Percentiles rank a stretch among this genome's conserved stretches.
Evolutionary conservation across 352 stramenopile genomes (phyloP).

Genomic region (Pythium sukuiense): DNA sequence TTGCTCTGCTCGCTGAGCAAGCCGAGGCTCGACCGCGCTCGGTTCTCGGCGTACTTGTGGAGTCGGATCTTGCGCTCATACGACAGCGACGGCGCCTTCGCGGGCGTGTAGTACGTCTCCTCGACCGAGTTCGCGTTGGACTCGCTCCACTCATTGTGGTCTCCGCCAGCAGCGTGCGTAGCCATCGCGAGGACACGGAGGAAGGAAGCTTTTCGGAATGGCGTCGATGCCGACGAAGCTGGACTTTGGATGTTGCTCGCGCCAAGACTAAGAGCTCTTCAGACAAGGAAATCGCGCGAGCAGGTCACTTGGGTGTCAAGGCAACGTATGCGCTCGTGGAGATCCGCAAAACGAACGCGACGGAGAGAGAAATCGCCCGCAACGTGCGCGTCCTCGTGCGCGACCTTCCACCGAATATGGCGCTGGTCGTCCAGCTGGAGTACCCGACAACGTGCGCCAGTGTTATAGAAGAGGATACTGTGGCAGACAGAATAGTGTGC

Average conservation of each 20-base stretch:
- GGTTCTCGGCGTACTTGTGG: slow-evolving; percentile 86
- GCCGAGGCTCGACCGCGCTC: slow-evolving; percentile 72
- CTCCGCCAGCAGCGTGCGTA: slow-evolving; percentile 4
- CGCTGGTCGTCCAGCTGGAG: background rate
- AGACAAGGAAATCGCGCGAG: background rate
- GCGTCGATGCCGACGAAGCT: background rate
- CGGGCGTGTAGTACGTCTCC: slow-evolving; percentile 49
- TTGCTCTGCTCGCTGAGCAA: slow-evolving; percentile 72
- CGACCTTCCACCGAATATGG: slow-evolving; percentile 15
- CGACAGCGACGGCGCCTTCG: slow-evolving; percentile 76
- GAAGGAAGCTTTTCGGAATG: background rate
- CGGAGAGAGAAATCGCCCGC: slow-evolving; percentile 1
- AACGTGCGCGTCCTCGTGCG: background rate
- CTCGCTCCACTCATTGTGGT: slow-evolving; percentile 60
- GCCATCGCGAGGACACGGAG: slow-evolving; percentile 2
- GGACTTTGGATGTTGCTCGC: background rate
- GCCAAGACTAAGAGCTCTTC: background rate
- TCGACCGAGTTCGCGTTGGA: slow-evolving; percentile 66
- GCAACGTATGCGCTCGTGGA: background rate
- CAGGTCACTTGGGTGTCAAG: background rate
- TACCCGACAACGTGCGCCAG: background rate
- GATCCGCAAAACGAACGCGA: slow-evolving; percentile 3
- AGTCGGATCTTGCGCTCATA: slow-evolving; percentile 84
- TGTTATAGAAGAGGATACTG: slow-evolving; percentile 10
- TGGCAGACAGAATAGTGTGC: slow-evolving; percentile 21